Percentiles rank a stretch among this genome's conserved stretches.
Evolutionary conservation across 1,284 basidiomycete species (phyloP).

Genomic region (Mycena sp.): DNA sequence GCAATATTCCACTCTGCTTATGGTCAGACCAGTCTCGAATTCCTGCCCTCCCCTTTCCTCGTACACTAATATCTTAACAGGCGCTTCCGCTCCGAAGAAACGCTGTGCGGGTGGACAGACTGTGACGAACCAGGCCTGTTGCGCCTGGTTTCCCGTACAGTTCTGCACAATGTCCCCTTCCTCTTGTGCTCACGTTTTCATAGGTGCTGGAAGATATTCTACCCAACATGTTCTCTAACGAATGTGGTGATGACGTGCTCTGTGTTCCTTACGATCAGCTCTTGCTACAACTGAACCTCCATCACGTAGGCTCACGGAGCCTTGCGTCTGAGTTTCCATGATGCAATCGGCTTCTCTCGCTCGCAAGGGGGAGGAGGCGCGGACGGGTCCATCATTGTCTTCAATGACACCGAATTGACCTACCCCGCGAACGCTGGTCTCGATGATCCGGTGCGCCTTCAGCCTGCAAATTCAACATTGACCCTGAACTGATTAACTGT

Average conservation of each 20-base stretch:
- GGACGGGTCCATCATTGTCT: conserved; percentile 7
- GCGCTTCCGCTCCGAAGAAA: background rate
- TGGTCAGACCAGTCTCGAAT: background rate
- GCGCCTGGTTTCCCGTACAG: conserved; percentile 4
- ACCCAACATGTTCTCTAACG: background rate
- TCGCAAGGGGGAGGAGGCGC: conserved; percentile 9
- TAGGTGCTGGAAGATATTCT: background rate
- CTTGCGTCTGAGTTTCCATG: conserved; percentile 15
- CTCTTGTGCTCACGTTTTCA: too few relatives aligned
- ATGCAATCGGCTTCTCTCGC: conserved; percentile 12
- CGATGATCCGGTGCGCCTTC: background rate
- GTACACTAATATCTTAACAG: background rate
- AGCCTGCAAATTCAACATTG: background rate
- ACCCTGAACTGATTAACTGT: background rate
- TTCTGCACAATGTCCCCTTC: too few relatives aligned
- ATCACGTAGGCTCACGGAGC: conserved; percentile 1
- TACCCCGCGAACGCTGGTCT: conserved; percentile 6
- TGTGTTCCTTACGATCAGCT: background rate
- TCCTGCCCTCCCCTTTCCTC: background rate
- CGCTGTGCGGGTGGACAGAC: conserved; percentile 2
- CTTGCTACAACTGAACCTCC: background rate
- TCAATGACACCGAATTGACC: background rate
- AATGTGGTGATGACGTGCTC: background rate
- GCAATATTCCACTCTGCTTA: background rate
- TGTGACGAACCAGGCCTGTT: background rate